Percentiles rank a stretch among this genome's conserved stretches.
Conservation (phyloP, 305 asterid genomes). For the Fraxinus angustifolia region DNA sequence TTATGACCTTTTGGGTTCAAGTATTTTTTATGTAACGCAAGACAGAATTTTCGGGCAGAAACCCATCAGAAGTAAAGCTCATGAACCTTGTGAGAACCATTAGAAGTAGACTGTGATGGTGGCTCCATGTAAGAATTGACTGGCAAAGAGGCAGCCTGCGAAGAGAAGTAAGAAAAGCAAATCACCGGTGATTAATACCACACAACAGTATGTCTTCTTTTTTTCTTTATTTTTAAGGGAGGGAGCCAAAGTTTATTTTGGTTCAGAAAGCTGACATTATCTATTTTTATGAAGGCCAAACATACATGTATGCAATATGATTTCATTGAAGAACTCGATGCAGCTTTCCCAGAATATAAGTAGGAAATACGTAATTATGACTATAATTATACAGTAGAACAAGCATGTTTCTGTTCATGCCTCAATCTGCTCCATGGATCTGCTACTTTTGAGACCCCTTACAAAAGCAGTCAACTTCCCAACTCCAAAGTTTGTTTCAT, state of each 20-base stretch:
- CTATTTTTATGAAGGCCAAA: neutral
- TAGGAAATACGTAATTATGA: constrained; percentile 6
- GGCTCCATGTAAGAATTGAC: constrained; percentile 36
- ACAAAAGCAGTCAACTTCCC: constrained; percentile 50
- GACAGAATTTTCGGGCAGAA: neutral
- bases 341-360: constrained; percentile 21
- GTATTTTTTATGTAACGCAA: neutral
- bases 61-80: neutral
- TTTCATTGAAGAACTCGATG: constrained; percentile 40
- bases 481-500: constrained; percentile 50
- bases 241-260: neutral
- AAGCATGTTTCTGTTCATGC: constrained; percentile 34
- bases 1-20: neutral
- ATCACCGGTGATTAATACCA: neutral
- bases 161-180: no score
- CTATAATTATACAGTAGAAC: neutral
- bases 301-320: neutral
- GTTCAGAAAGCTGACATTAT: neutral
- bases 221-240: neutral
- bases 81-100: constrained; percentile 39
- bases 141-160: constrained; percentile 35
- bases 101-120: constrained; percentile 57
- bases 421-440: constrained; percentile 54
- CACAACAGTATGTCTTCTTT: neutral
- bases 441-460: constrained; percentile 36